Percentiles rank a stretch among this genome's conserved stretches.
Evolutionary conservation across 129 eudicot genomes (phyloP).

Genomic region (Scalesia atractyloides): DNA sequence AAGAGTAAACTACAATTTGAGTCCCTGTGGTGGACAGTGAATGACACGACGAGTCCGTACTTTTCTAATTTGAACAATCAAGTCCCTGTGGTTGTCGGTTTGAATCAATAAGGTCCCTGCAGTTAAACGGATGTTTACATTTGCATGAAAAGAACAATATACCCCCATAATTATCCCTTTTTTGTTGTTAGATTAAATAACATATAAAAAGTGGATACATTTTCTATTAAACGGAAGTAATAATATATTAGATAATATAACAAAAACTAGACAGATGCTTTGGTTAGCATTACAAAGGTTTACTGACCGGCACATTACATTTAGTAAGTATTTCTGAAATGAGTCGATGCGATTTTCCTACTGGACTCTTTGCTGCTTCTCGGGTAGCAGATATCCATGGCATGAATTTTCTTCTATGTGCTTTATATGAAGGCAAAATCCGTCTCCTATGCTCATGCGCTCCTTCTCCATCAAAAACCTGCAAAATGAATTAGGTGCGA

Average conservation of each 20-base stretch:
- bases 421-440: conserved; percentile 81
- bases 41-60: too few relatives aligned
- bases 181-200: background rate
- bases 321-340: conserved; percentile 54
- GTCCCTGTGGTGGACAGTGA: too few relatives aligned
- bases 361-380: conserved; percentile 29
- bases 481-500: background rate
- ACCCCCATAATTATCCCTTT: background rate
- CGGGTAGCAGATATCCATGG: conserved; percentile 32
- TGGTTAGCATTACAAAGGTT: conserved; percentile 13
- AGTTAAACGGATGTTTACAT: too few relatives aligned
- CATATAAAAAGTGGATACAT: background rate
- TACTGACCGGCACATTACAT: conserved; percentile 84
- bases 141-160: too few relatives aligned
- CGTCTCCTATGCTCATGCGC: conserved; percentile 76
- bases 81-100: too few relatives aligned
- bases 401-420: conserved; percentile 58
- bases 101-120: too few relatives aligned
- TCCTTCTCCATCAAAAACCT: conserved; percentile 95
- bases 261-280: background rate
- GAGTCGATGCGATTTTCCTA: conserved; percentile 49
- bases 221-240: background rate
- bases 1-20: background rate
- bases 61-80: too few relatives aligned
- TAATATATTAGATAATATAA: background rate